Evolutionary conservation across 1,284 basidiomycete genomes (phyloP).

Genomic region (Irpex sp.): DNA sequence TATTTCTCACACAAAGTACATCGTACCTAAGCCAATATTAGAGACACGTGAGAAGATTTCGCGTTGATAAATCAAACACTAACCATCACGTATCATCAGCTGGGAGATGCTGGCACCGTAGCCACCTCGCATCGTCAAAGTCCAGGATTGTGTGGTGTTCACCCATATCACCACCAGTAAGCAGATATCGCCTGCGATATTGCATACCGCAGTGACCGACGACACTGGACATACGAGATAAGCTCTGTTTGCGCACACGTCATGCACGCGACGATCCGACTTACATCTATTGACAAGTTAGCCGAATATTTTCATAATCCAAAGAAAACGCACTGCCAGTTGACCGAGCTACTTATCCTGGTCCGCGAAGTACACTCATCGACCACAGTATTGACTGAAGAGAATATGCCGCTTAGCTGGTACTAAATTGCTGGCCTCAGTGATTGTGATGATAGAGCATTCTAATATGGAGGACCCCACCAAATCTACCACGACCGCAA

Average conservation of each 20-base stretch:
- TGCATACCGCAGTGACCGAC: background rate
- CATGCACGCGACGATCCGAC: too few species aligned
- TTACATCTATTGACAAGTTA: background rate
- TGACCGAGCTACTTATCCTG: background rate
- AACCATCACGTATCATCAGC: background rate
- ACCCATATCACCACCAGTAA: background rate
- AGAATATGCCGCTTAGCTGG: background rate
- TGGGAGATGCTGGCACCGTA: background rate
- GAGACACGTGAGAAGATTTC: background rate
- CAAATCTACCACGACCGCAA: background rate
- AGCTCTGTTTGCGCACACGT: too few species aligned
- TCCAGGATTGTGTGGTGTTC: background rate
- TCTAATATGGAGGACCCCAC: background rate
- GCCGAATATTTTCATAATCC: too few species aligned
- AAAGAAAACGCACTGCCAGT: background rate
- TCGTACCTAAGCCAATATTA: background rate
- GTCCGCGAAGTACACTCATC: background rate
- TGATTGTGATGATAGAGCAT: background rate
- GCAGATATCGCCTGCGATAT: background rate
- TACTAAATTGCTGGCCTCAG: background rate
- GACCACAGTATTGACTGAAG: background rate
- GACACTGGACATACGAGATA: background rate
- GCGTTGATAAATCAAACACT: background rate
- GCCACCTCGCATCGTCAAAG: background rate
- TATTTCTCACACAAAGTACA: slow-evolving; percentile 1